Base-by-base conservation (phyloP, 441 rosid species). In the Adansonia grandidieri region DNA sequence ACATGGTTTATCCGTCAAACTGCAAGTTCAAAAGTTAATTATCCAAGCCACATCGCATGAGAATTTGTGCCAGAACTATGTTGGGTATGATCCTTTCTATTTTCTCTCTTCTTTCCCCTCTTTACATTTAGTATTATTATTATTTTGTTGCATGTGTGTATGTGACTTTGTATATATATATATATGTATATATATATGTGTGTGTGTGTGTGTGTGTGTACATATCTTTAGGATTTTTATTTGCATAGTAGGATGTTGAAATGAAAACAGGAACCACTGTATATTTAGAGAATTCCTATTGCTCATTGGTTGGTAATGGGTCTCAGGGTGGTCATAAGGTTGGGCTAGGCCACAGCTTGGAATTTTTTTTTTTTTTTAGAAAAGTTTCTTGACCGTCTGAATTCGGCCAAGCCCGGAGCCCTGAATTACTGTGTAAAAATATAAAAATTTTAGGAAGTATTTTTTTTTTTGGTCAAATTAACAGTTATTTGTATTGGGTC, bases 1-100 rank as follows among this genome's bases (percentile, higher is more conserved):
- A 28, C 98, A 88, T 77, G 97, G 97, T 67, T 87, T 96, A 84
- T 89, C 97, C 60, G 98, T 93, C n/a, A 96, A 96, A 83, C 79
- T 94, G 82, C 99, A 96, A 89, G 99, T 96, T 67, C 98, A 93
- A 75, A 96, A 94, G 90, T 80, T 96, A 78, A 94, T 96, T 37
- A 58, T 73, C 80, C 99, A 96, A 87, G 99, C 99, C 58, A 84
- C 78, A 10, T 96, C 99, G 32, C 93, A 75, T 82, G 99, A 96
- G 78, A 96, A 96, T 81, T 86, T 96, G 82, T 96, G 99, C 89
- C 99, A 96, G 84, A 93, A 96, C 78, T 96, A 90, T 78, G 94
- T 95, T 6, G 99, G 98, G 99, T 97, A 91, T 83, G 93, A 65
- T 75, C 10, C 65, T 24, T 56, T 3, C 50, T 63, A 8, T 61